Evolutionary conservation across 371 early-diverging fungal genomes (phyloP), one percentile per base, ranked within the genome.

Genomic region (Mucor velutinosus): DNA sequence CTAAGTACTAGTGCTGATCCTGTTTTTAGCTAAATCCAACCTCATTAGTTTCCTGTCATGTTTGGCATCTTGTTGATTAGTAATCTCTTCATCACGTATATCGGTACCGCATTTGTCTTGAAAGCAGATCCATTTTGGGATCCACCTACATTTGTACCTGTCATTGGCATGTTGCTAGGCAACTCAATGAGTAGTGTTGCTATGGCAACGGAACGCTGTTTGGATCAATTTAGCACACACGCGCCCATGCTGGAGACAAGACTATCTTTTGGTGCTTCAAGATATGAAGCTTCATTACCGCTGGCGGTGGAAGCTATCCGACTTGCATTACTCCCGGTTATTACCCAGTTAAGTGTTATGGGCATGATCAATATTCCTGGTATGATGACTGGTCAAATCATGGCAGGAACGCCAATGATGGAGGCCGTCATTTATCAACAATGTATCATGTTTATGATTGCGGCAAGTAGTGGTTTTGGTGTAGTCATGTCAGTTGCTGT

Each of bases 301-400:
- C 78, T 94, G 32, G 91, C 90, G 2, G 76, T 87, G 2, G 92
- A 93, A 19, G 86, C 94, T 3, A 87, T 94, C 62, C 80, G 91
- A 21, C 71, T 87, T 7, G 94, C 94, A 23, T 75, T 95, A 73
- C 63, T 94, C 47, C 96, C 96, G 2, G 87, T 91, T 0, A 86
- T 96, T 45, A 94, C 93, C 67, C 85, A 88, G 21, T 89, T 95
- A 88, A 86, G 92, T 67, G 89, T 94, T 45, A 92, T 93, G 71
- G 96, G 95, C 2, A 77, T 95, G 70, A 92, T 95, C 35, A 92
- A 93, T 41, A 95, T 95, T 58, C 96, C 96, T 0, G 95, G 94
- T 25, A 90, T 92, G 86, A 95, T 95, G 96, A 92, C 92, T 0
- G 96, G 96, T 57, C 94, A 94, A 73, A 86, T 95, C 58, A 84